phyloP scores from a whole-genome alignment of 192 early-diverging fungal genomes.

The Coemansia sp. region DNA sequence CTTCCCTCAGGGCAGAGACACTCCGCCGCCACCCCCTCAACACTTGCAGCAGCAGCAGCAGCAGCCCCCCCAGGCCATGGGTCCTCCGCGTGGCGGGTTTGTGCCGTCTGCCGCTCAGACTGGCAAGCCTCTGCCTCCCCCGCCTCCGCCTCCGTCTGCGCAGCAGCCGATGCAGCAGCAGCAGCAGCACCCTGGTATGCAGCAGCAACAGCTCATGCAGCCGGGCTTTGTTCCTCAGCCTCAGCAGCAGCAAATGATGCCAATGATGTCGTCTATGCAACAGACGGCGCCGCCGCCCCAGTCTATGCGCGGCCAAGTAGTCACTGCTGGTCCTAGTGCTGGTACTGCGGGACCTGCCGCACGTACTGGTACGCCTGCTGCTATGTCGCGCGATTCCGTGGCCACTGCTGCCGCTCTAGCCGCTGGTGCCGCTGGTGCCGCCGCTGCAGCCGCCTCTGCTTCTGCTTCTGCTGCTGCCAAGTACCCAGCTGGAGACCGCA shows the following conservation, averaged over 20 bases:
- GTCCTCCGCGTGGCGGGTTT: constrained; percentile 10
- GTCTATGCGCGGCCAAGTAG: constrained; percentile 33
- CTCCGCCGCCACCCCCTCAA: constrained; percentile 34
- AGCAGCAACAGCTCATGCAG: constrained; percentile 8
- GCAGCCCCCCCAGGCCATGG: neutral
- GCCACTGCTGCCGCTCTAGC: neutral
- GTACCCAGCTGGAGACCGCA: constrained; percentile 77
- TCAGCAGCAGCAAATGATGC: constrained; percentile 12
- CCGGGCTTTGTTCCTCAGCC: constrained; percentile 28
- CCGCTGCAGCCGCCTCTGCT: neutral
- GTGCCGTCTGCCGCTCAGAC: constrained; percentile 3
- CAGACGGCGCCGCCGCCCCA: constrained; percentile 2
- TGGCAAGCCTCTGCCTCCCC: constrained; percentile 13
- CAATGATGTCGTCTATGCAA: neutral
- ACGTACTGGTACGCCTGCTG: neutral
- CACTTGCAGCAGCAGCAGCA: constrained; percentile 30
- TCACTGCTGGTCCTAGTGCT: constrained; percentile 18
- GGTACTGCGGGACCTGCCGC: constrained; percentile 26
- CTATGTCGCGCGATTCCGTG: neutral
- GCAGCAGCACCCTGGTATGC: constrained; percentile 23
- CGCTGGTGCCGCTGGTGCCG: neutral
- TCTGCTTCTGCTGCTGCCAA: constrained; percentile 20
- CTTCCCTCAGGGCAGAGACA: constrained; percentile 41
- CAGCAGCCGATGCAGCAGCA: constrained; percentile 32
- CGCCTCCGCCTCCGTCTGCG: neutral